A percentile compares a stretch with the other conserved stretches of the same genome.
Evolutionary conservation across 768 basidiomycete genomes (phyloP).

Genomic region (Mycena galopus): DNA sequence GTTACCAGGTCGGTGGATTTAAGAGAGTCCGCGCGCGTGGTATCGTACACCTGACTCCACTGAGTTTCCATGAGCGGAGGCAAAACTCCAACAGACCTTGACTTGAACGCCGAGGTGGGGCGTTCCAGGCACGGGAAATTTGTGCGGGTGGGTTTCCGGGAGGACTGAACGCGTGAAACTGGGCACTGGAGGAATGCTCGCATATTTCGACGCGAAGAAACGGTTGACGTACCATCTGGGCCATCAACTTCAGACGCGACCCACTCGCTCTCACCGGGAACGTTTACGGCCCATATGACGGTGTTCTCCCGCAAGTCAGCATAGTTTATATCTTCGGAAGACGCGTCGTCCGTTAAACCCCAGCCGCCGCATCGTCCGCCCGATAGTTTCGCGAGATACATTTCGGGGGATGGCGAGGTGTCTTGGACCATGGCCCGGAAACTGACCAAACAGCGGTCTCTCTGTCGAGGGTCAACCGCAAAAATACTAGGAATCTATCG

Average conservation of each 20-base stretch:
- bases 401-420: constrained; percentile 77
- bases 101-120: constrained; percentile 79
- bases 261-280: constrained; percentile 80
- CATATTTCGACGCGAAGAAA: neutral
- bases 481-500: constrained; percentile 71
- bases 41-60: constrained; percentile 69
- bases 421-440: constrained; percentile 89
- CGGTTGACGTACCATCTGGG: constrained; percentile 30
- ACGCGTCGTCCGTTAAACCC: constrained; percentile 64
- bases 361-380: constrained; percentile 76
- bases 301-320: constrained; percentile 70
- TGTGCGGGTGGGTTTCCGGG: constrained; percentile 58
- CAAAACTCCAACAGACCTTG: constrained; percentile 61
- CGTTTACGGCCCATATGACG: constrained; percentile 79
- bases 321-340: constrained; percentile 37
- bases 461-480: constrained; percentile 58
- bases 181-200: constrained; percentile 7
- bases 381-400: constrained; percentile 70
- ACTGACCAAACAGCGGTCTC: constrained; percentile 70
- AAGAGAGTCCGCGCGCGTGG: constrained; percentile 55
- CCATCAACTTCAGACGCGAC: constrained; percentile 50
- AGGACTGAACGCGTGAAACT: constrained; percentile 9
- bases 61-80: neutral
- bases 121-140: constrained; percentile 68
- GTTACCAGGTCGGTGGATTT: constrained; percentile 73